Base-by-base conservation (phyloP, 2,329 filamentous ascomycete genomes). In the Sporothrix dimorphospora region DNA sequence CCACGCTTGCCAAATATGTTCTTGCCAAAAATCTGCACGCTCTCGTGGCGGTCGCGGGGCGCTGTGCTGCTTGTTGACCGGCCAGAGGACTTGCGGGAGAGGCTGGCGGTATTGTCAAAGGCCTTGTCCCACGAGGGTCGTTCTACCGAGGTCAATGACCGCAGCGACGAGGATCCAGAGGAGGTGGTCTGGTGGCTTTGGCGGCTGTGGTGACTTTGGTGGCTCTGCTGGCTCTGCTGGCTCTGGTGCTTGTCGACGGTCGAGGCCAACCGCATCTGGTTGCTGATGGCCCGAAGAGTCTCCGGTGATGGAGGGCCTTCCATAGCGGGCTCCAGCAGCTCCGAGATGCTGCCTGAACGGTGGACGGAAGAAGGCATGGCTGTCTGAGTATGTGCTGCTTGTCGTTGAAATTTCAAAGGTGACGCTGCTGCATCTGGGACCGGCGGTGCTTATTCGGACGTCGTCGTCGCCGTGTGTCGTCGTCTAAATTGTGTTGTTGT, bases 241-340 rank as follows among this genome's bases (percentile, higher is more conserved):
- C 49, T 72, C 21, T 81, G 81, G 76, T 84, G 83, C 76, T 82
- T 85, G 12, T 85, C 84, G 73, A 80, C 79, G 70, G 83, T 81
- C 30, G 87, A 87, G 30, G 83, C 82, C 77, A 84, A 83, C 79
- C 85, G 88, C 83, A 89, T 85, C 79, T 89, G 86, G 78, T 86
- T 85, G 78, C 83, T 89, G 69, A 89, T 82, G 72, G 86, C 86
- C 75, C 88, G 85, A 76, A 89, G 84, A 74, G 84, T 84, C 76
- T 88, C 85, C 38, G 89, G 87, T 45, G 88, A 90, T 0, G 88
- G 88, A 53, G 88, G 88, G 21, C 87, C 86, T 76, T 90, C 87
- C 71, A 90, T 80, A 73, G 88, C 85, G 66, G 88, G 87, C 72
- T 86, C 87, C 72, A 90, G 79, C 70, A 87, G 81, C 72, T 86